phyloP scores from a whole-genome alignment of 2,329 filamentous ascomycete genomes.

The Fusarium burgessii region DNA sequence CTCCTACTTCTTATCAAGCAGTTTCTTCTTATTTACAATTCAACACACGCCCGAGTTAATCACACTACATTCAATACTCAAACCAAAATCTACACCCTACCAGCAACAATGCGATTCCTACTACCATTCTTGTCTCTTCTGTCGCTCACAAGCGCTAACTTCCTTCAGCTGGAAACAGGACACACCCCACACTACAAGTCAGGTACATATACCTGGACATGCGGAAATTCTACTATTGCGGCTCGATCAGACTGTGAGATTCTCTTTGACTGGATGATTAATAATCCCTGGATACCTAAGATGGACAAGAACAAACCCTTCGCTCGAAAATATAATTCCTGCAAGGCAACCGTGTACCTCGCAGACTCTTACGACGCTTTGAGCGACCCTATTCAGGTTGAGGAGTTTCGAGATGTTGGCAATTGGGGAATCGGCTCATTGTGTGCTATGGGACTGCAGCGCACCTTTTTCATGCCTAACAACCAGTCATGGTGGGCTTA shows the following conservation, averaged over 20 bases:
- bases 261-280: not conserved
- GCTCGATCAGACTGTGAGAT: not conserved
- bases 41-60: not conserved
- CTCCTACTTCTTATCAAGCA: not conserved
- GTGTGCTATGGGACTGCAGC: not conserved
- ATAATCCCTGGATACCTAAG: too few species aligned
- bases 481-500: not conserved
- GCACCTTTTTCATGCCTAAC: not conserved
- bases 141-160: not conserved
- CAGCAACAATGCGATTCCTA: not conserved
- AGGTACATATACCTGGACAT: not conserved
- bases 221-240: not conserved
- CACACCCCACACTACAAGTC: not conserved
- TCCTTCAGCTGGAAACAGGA: not conserved
- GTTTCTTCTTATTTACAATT: not conserved
- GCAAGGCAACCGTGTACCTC: not conserved
- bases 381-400: not conserved
- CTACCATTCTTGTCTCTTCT: not conserved
- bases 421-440: not conserved
- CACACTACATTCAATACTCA: not conserved
- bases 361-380: not conserved
- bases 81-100: not conserved
- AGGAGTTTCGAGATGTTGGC: not conserved
- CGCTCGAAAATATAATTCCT: not conserved
- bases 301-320: not conserved